Conservation (phyloP, 371 early-diverging fungal species). For the Dinochytrium kinnereticum region DNA sequence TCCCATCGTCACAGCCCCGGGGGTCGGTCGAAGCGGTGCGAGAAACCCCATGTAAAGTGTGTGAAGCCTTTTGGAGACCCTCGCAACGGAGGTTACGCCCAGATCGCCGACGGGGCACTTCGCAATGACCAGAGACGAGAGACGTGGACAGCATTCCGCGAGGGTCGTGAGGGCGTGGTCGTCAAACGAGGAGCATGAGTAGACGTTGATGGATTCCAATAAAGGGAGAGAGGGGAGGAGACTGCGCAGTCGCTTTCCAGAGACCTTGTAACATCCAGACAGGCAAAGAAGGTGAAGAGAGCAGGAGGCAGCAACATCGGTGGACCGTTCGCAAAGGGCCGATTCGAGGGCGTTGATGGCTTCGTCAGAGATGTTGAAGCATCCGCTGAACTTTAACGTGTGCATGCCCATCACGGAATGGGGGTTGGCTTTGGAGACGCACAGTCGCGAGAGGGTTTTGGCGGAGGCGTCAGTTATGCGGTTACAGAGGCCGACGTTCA, state of each 20-base stretch:
- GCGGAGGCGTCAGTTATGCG: constrained; percentile 24
- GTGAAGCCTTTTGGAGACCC: constrained; percentile 21
- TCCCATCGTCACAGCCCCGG: neutral
- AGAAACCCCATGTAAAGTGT: constrained; percentile 35
- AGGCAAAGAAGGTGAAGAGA: constrained; percentile 35
- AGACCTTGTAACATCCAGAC: constrained; percentile 30
- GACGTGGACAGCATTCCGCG: constrained; percentile 22
- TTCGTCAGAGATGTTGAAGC: constrained; percentile 31
- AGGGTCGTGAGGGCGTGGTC: constrained; percentile 22
- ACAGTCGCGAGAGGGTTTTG: neutral
- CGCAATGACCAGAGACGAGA: constrained; percentile 25
- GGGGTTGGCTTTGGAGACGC: neutral
- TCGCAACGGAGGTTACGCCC: constrained; percentile 22
- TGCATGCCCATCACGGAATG: constrained; percentile 16
- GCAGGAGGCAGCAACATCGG: neutral
- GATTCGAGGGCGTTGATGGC: neutral
- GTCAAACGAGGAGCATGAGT: constrained; percentile 20
- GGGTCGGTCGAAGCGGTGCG: neutral
- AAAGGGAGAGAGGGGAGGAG: constrained; percentile 20
- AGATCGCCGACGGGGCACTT: constrained; percentile 26
- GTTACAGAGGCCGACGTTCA: constrained; percentile 35
- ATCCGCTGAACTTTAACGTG: constrained; percentile 37
- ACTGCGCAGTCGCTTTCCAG: constrained; percentile 5
- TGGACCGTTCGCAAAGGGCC: neutral
- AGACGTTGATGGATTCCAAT: constrained; percentile 38